These are phyloP conservation scores for Asterochloris sp. DNA, from an alignment of 139 green algal genomes.

Conservation along the genomic window DNA sequence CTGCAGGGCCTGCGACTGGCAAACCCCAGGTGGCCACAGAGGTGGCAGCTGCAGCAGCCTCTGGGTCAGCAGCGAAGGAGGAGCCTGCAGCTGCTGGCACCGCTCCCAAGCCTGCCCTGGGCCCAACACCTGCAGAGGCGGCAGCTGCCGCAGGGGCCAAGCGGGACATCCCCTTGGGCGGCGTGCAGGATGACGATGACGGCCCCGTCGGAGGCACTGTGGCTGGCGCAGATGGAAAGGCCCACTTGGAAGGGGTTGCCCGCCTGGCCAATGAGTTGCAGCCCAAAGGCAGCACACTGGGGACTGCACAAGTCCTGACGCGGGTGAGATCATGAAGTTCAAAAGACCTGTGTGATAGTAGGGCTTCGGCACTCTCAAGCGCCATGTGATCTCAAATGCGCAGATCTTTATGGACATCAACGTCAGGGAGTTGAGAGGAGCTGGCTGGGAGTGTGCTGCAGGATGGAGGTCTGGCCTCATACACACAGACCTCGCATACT, in stretches of 20 bases:
- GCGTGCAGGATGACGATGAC: neutral
- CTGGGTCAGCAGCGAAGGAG: neutral
- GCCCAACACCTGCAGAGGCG: neutral
- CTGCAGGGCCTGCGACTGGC: neutral
- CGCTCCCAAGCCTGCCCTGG: too few relatives aligned
- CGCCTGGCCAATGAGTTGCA: slow-evolving; percentile 32
- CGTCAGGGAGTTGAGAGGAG: too few relatives aligned
- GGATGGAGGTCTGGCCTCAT: too few relatives aligned
- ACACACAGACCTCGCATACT: too few relatives aligned
- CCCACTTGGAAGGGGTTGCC: slow-evolving; percentile 27
- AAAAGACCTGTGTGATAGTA: too few relatives aligned
- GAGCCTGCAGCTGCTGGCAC: neutral
- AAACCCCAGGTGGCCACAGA: neutral
- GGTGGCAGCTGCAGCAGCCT: slow-evolving; percentile 2
- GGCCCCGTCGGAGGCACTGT: neutral
- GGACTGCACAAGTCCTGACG: slow-evolving; percentile 57
- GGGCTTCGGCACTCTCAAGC: too few relatives aligned
- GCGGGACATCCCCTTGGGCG: too few relatives aligned
- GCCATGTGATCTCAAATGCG: too few relatives aligned
- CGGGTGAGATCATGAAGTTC: neutral
- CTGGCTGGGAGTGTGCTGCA: too few relatives aligned
- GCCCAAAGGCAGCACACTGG: slow-evolving; percentile 71
- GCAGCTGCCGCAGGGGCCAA: neutral
- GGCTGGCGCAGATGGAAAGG: slow-evolving; percentile 6
- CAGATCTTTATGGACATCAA: too few relatives aligned